Percentiles rank a stretch among this genome's conserved stretches.
phyloP scores from a whole-genome alignment of 306 rosid species.

The Mucuna pruriens region DNA sequence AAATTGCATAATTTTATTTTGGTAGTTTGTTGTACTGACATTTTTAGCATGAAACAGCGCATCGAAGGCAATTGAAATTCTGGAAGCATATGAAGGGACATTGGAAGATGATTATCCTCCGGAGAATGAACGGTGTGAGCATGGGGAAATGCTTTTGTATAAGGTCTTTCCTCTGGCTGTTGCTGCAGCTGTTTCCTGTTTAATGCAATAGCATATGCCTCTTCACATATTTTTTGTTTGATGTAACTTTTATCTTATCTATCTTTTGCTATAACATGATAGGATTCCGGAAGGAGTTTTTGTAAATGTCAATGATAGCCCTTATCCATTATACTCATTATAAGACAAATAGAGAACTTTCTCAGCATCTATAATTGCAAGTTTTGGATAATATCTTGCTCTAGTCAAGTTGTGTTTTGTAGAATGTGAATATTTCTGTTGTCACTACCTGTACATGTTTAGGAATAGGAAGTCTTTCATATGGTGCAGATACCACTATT shows the following conservation, averaged over 20 bases:
- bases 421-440: constrained; percentile 16
- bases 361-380: constrained; percentile 21
- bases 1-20: constrained; percentile 22
- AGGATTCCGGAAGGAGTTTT: background rate
- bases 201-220: constrained; percentile 11
- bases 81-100: constrained; percentile 98
- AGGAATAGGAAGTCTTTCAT: constrained; percentile 14
- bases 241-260: constrained; percentile 6
- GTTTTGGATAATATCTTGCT: background rate
- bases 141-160: constrained; percentile 93
- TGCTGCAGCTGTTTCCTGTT: constrained; percentile 30
- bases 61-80: constrained; percentile 88
- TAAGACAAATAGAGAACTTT: background rate
- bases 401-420: constrained; percentile 21
- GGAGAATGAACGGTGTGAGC: constrained; percentile 88
- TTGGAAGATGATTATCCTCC: constrained; percentile 97
- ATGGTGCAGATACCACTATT: background rate
- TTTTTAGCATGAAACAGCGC: constrained; percentile 55
- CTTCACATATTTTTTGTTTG: constrained; percentile 8
- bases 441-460: constrained; percentile 4
- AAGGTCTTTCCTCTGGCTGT: constrained; percentile 61
- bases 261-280: constrained; percentile 11
- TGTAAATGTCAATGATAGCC: constrained; percentile 5
- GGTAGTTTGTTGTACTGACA: constrained; percentile 27
- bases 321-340: background rate